Conservation (phyloP, 2,329 filamentous ascomycete genomes). For the Epichloe coenophiala region DNA sequence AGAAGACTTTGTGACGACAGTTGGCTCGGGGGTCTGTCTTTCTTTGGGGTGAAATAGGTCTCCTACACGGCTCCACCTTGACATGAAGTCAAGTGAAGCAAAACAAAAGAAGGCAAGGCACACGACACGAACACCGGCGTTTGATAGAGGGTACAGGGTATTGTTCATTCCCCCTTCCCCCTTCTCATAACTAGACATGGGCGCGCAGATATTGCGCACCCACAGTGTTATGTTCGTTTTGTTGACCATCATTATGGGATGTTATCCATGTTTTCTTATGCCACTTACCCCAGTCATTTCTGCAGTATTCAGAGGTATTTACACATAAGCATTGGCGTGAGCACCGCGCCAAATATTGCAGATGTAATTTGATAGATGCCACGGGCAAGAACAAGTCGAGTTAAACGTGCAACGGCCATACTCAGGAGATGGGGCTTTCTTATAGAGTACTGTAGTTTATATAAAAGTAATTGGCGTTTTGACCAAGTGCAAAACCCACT, state of each 20-base stretch:
- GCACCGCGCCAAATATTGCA: neutral
- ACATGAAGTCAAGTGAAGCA: neutral
- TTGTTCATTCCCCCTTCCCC: conserved; percentile 7
- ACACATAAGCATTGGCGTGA: neutral
- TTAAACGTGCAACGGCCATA: neutral
- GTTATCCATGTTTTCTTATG: neutral
- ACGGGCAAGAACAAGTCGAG: neutral
- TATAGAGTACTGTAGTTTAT: conserved; percentile 4
- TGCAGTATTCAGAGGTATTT: neutral
- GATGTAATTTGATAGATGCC: neutral
- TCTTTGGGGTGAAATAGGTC: neutral
- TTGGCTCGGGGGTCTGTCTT: neutral
- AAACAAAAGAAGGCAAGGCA: conserved; percentile 4
- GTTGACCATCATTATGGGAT: conserved; percentile 1
- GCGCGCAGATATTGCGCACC: conserved; percentile 3
- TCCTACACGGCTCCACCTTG: neutral
- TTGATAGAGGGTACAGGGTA: conserved; percentile 17
- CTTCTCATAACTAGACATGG: conserved; percentile 9
- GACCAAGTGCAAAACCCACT: neutral
- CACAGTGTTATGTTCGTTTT: conserved; percentile 6
- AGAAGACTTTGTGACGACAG: conserved; percentile 8
- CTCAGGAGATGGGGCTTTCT: neutral
- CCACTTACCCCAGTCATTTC: neutral
- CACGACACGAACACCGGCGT: conserved; percentile 15
- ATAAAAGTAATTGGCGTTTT: neutral